Evolutionary conservation across 805 yeast genomes (phyloP).

Genomic region (Candida easanensis): DNA sequence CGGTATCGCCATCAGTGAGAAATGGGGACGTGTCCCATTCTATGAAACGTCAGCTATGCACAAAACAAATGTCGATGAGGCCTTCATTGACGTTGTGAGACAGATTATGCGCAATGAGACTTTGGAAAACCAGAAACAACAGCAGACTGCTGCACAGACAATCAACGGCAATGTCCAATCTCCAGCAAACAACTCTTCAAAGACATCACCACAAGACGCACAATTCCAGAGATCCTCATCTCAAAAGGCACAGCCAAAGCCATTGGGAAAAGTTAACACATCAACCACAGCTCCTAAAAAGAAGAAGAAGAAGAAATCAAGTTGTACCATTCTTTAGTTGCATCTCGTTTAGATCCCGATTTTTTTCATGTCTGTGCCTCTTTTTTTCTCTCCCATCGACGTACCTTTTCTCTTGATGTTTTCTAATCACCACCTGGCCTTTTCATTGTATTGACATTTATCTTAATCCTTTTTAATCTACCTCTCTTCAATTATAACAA

Average conservation of each 20-base stretch:
- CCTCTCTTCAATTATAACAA: no score
- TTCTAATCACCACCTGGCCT: no score
- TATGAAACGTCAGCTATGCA: slow-evolving; percentile 93
- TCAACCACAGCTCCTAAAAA: slow-evolving; percentile 11
- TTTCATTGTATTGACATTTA: no score
- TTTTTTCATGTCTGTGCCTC: neutral
- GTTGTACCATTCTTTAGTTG: slow-evolving; percentile 23
- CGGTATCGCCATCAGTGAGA: slow-evolving; percentile 78
- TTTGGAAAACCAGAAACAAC: slow-evolving; percentile 15
- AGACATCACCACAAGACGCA: neutral
- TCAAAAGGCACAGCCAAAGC: slow-evolving; percentile 14
- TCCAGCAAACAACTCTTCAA: slow-evolving; percentile 1
- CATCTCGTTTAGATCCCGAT: neutral
- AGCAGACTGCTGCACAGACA: slow-evolving; percentile 5
- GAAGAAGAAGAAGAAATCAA: slow-evolving; percentile 29
- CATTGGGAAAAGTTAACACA: slow-evolving; percentile 17
- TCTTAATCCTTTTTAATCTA: no score
- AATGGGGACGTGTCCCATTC: slow-evolving; percentile 86
- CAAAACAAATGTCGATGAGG: slow-evolving; percentile 86
- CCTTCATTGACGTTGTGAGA: slow-evolving; percentile 83
- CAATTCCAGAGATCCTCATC: neutral
- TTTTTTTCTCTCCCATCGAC: no score
- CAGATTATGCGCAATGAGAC: slow-evolving; percentile 79
- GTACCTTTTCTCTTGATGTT: no score
- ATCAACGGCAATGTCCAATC: neutral